These are phyloP conservation scores for Benincasa hispida DNA, from an alignment of 306 rosid species.

Conservation along the genomic window DNA sequence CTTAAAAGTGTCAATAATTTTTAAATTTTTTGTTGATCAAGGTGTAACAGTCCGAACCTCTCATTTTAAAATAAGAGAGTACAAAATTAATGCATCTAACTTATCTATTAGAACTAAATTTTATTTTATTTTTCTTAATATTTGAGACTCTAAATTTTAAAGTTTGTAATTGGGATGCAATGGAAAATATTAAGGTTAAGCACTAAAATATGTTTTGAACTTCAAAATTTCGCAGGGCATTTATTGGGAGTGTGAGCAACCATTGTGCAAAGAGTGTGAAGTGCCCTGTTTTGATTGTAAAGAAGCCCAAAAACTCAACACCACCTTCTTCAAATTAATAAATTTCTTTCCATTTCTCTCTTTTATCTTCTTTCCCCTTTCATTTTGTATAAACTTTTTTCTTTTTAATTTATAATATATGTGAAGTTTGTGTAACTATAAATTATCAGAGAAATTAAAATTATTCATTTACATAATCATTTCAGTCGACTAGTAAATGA, in stretches of 20 bases:
- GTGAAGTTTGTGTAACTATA: not conserved
- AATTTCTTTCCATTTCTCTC: not conserved
- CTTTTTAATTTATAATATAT: not conserved
- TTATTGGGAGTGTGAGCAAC: slow-evolving; percentile 91
- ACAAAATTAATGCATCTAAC: no score
- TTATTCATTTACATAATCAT: no score
- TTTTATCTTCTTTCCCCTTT: not conserved
- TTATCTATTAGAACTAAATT: no score
- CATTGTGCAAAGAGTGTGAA: slow-evolving; percentile 67
- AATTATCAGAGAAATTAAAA: not conserved
- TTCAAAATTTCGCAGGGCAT: slow-evolving; percentile 35
- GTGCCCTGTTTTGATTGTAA: slow-evolving; percentile 75
- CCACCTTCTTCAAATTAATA: slow-evolving; percentile 7
- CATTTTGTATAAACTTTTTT: not conserved
- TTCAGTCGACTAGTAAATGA: no score
- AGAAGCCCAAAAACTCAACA: slow-evolving; percentile 50
- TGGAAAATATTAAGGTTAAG: no score
- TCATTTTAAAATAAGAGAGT: no score
- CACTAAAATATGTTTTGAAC: not conserved
- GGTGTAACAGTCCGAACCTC: no score
- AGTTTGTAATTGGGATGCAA: no score
- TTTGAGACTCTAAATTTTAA: no score
- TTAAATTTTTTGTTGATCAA: no score
- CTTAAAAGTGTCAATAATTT: no score
- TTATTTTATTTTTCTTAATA: no score